phyloP scores from a whole-genome alignment of 345 rosid species.

The Aegle marmelos region DNA sequence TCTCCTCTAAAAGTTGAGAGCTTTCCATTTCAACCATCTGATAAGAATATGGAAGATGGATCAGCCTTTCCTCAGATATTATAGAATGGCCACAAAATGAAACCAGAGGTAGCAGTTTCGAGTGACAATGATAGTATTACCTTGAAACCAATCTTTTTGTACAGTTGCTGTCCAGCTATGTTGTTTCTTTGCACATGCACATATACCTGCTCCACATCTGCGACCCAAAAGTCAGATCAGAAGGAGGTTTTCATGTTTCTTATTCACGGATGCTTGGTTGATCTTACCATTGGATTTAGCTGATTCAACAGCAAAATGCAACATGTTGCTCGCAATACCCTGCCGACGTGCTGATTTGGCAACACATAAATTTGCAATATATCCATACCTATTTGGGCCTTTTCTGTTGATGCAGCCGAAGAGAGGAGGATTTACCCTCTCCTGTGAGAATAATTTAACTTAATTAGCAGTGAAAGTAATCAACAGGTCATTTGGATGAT shows the following conservation, averaged over 20 bases:
- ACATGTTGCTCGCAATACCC: slow-evolving; percentile 80
- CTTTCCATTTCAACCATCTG: slow-evolving; percentile 68
- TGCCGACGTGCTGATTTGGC: slow-evolving; percentile 80
- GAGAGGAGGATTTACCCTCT: slow-evolving; percentile 48
- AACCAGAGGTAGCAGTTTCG: slow-evolving; percentile 2
- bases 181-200: slow-evolving; percentile 77
- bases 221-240: slow-evolving; percentile 19
- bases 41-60: neutral
- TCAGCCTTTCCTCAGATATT: slow-evolving; percentile 8
- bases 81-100: neutral
- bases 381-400: slow-evolving; percentile 56
- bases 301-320: slow-evolving; percentile 55
- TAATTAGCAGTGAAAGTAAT: slow-evolving; percentile 5
- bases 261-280: neutral
- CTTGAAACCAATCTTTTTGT: slow-evolving; percentile 68
- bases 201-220: slow-evolving; percentile 63
- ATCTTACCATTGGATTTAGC: slow-evolving; percentile 64
- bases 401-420: slow-evolving; percentile 42
- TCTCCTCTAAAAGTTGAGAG: slow-evolving; percentile 40
- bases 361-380: slow-evolving; percentile 77
- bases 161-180: slow-evolving; percentile 58
- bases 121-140: slow-evolving; percentile 31
- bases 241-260: neutral
- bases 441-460: slow-evolving; percentile 42
- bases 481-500: neutral